These are phyloP conservation scores for Letharia lupina DNA, from an alignment of 495 filamentous ascomycete species.

Conservation along the genomic window DNA sequence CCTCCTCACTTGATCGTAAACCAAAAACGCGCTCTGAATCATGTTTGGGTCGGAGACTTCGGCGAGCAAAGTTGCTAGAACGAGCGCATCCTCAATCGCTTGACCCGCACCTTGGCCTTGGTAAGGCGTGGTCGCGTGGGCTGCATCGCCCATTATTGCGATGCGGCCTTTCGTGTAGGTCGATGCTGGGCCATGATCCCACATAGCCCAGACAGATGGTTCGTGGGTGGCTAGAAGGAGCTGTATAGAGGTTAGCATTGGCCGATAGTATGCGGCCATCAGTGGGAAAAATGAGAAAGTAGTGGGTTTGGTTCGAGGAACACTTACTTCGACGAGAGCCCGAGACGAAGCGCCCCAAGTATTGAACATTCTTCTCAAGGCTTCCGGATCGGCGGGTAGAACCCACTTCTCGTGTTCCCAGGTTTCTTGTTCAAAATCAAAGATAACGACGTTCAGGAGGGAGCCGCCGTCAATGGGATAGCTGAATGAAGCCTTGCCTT, in stretches of 20 bases:
- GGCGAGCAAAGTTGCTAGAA: constrained; percentile 26
- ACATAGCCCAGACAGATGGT: constrained; percentile 1
- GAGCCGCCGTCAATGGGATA: constrained; percentile 40
- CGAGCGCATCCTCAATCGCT: constrained; percentile 34
- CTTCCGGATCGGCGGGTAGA: neutral
- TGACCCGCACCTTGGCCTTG: constrained; percentile 35
- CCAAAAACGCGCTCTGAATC: constrained; percentile 1
- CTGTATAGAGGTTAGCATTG: neutral
- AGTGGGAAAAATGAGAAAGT: neutral
- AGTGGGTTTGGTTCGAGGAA: neutral
- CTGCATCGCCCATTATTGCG: constrained; percentile 38
- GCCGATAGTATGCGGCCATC: neutral
- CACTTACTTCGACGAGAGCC: constrained; percentile 5
- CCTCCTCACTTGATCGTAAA: constrained; percentile 22
- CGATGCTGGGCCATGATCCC: neutral
- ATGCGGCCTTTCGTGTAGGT: constrained; percentile 29
- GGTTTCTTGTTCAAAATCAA: constrained; percentile 24
- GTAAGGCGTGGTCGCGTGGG: constrained; percentile 35
- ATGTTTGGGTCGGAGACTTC: neutral
- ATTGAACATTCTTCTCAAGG: neutral
- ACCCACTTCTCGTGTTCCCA: constrained; percentile 13
- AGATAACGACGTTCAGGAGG: constrained; percentile 35
- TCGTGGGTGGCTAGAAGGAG: neutral
- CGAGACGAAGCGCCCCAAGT: constrained; percentile 6
- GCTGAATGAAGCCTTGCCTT: constrained; percentile 31